These are phyloP conservation scores for Aureobasidium uvarum DNA, from an alignment of 2,329 filamentous ascomycete species.

Conservation along the genomic window DNA sequence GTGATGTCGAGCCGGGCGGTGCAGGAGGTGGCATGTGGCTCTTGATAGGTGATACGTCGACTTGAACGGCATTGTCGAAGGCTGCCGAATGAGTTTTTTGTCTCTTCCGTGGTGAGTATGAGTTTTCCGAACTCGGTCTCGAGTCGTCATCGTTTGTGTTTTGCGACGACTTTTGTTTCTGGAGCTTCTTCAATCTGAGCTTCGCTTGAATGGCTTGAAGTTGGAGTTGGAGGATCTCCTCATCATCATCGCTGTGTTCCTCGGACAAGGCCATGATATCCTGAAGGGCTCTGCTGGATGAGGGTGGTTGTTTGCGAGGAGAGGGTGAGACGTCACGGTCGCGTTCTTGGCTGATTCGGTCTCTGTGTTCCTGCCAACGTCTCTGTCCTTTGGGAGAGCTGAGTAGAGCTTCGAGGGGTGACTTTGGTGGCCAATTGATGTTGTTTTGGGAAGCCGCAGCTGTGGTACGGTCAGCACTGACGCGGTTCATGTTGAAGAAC, in stretches of 20 bases:
- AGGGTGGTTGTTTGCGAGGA: slow-evolving; percentile 41
- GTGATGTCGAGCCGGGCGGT: slow-evolving; percentile 57
- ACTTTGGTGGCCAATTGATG: slow-evolving; percentile 60
- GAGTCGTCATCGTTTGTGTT: slow-evolving; percentile 11
- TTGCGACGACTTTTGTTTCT: slow-evolving; percentile 43
- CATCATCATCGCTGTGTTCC: slow-evolving; percentile 59
- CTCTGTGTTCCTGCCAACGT: slow-evolving; percentile 66
- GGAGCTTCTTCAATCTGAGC: slow-evolving; percentile 81
- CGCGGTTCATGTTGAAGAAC: not conserved
- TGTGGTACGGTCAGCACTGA: slow-evolving; percentile 6
- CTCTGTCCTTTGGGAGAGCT: slow-evolving; percentile 76
- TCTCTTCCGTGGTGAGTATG: slow-evolving; percentile 31
- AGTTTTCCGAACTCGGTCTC: slow-evolving; percentile 2
- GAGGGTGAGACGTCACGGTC: slow-evolving; percentile 56
- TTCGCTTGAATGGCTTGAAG: slow-evolving; percentile 85
- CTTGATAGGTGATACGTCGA: slow-evolving; percentile 70
- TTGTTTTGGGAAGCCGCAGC: slow-evolving; percentile 47
- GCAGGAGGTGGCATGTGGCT: slow-evolving; percentile 44
- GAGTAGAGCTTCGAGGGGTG: slow-evolving; percentile 60
- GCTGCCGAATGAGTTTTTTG: slow-evolving; percentile 10
- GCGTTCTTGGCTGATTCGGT: slow-evolving; percentile 43
- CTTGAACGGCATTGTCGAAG: slow-evolving; percentile 55
- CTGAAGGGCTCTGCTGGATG: slow-evolving; percentile 35
- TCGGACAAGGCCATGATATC: slow-evolving; percentile 32
- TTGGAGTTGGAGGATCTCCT: slow-evolving; percentile 83